Evolutionary conservation across 208 protist species (phyloP).

Genomic region (Herpetomonas muscarum): DNA sequence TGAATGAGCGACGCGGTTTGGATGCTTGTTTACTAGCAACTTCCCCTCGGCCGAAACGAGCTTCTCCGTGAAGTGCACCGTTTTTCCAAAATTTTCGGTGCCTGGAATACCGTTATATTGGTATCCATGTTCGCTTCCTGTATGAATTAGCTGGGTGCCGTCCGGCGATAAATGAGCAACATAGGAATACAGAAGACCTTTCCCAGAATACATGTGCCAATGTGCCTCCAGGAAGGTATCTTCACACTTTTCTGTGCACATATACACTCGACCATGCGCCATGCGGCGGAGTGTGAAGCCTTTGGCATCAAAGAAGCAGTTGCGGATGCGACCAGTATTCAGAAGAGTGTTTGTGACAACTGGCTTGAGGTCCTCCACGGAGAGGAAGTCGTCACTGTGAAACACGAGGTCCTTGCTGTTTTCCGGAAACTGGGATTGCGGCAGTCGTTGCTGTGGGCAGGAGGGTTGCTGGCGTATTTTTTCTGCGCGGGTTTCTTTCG

Average conservation of each 20-base stretch:
- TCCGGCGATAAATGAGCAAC: constrained; percentile 69
- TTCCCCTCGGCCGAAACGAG: constrained; percentile 31
- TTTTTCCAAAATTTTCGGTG: constrained; percentile 66
- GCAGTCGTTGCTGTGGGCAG: background rate
- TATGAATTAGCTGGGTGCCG: constrained; percentile 46
- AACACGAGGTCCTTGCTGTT: constrained; percentile 12
- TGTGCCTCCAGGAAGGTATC: constrained; percentile 67
- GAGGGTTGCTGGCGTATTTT: background rate
- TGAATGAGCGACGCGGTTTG: constrained; percentile 33
- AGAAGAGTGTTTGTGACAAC: constrained; percentile 57
- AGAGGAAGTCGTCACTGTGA: constrained; percentile 35
- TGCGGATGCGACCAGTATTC: constrained; percentile 68
- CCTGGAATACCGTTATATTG: constrained; percentile 87
- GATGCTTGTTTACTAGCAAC: constrained; percentile 44
- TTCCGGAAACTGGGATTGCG: background rate
- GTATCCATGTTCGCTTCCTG: constrained; percentile 77
- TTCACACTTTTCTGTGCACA: constrained; percentile 64
- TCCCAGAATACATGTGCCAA: constrained; percentile 75
- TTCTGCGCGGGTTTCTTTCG: background rate
- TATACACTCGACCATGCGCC: constrained; percentile 65
- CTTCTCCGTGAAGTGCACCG: constrained; percentile 69
- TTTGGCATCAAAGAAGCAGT: constrained; percentile 73
- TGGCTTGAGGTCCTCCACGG: constrained; percentile 30
- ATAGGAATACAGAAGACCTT: constrained; percentile 69
- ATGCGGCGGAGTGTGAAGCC: constrained; percentile 62